Base-by-base conservation (phyloP, 768 basidiomycete genomes). In the Candolleomyces eurysporus region DNA sequence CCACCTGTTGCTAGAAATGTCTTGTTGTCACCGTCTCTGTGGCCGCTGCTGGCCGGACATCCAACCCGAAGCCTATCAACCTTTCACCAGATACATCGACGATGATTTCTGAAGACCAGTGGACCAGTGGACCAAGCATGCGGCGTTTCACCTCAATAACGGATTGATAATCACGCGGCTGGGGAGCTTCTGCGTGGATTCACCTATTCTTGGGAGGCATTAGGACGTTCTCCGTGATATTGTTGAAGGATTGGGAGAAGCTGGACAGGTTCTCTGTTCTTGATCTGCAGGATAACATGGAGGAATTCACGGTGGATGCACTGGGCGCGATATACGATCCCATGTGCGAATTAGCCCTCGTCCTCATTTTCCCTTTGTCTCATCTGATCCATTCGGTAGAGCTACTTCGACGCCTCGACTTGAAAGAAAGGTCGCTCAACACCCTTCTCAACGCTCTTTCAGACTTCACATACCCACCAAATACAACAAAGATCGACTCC, bases 381-480 rank as follows among this genome's bases (percentile, higher is more conserved):
- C 32, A 61, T 52, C 52, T 39, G 42, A 30, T 26, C 30, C n/a
- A n/a, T n/a, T n/a, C n/a, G n/a, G n/a, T n/a, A n/a, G n/a, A n/a
- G n/a, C n/a, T n/a, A n/a, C n/a, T n/a, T n/a, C n/a, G n/a, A n/a
- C n/a, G n/a, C n/a, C n/a, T n/a, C n/a, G n/a, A n/a, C n/a, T n/a
- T n/a, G n/a, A n/a, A n/a, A n/a, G n/a, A n/a, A n/a, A n/a, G n/a
- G n/a, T n/a, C n/a, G n/a, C n/a, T n/a, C n/a, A 67, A 67, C 46
- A 66, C 70, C 3, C 71, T 79, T 40, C 76, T 82, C 36, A 73
- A 58, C 17, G 77, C 77, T 57, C 74, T 81, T 59, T 71, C 1
- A 75, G 79, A 43, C 69, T 81, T 17, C 71, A 73, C 21, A 74
- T 80, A 42, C 77, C 76, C 67, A 79, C 79, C 2, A 81, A 80